Evolutionary conservation across 805 yeast genomes (phyloP).

Genomic region (Jamesozyma spencerorum): DNA sequence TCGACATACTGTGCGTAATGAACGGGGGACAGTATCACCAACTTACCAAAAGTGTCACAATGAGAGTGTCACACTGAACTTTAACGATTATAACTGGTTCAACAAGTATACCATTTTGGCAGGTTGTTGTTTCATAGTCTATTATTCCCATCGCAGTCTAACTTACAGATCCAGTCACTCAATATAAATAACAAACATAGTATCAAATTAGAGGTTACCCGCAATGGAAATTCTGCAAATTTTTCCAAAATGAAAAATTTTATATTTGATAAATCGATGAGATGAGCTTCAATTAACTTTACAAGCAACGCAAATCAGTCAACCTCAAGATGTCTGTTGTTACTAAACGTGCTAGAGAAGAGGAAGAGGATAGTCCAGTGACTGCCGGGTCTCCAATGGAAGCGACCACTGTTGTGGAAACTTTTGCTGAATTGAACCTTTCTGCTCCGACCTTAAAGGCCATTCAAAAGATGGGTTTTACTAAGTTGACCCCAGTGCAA

Average conservation of each 20-base stretch:
- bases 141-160: too few species aligned
- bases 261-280: conserved; percentile 14
- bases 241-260: conserved; percentile 1
- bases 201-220: too few species aligned
- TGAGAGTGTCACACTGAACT: neutral
- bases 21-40: too few species aligned
- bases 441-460: conserved; percentile 79
- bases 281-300: conserved; percentile 9
- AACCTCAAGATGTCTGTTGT: conserved; percentile 1
- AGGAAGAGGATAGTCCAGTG: too few species aligned
- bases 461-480: conserved; percentile 80
- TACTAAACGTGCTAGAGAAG: conserved; percentile 8
- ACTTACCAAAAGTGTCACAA: too few species aligned
- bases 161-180: too few species aligned
- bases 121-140: too few species aligned
- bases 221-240: too few species aligned
- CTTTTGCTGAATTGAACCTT: conserved; percentile 46
- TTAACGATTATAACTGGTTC: too few species aligned
- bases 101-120: too few species aligned
- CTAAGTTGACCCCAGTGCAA: conserved; percentile 88
- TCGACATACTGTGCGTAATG: too few species aligned
- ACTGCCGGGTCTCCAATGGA: conserved; percentile 12
- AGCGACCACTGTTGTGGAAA: conserved; percentile 6
- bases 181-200: too few species aligned
- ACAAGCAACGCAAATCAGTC: neutral